Base-by-base conservation (phyloP, 805 yeast species). In the Zygosaccharomyces lentus region DNA sequence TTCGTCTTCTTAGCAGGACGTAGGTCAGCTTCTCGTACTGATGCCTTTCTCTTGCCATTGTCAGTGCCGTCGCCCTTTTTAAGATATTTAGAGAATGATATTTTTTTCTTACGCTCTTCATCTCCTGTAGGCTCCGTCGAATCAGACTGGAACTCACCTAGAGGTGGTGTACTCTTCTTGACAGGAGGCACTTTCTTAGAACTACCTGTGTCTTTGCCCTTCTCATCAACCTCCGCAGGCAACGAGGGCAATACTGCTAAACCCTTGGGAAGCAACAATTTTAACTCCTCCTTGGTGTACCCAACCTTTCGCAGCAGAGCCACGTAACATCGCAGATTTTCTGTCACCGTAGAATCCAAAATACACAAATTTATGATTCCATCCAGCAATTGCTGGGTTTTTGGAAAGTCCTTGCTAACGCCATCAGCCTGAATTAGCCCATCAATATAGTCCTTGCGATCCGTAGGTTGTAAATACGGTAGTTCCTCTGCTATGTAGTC, bases 51-150 rank as follows among this genome's bases (percentile, higher is more conserved):
- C 41, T 61, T 62, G 7, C 43, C 48, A 13, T 38, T 46, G 2
- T 49, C 58, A 38, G 51, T 52, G 6, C 37, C 30, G 26, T 55
- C 61, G 17, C 62, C 64, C 46, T 61, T 64, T 26, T 64, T 64
- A 35, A 62, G 37, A 43, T 64, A 64, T 40, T 56, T 62, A 1
- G 66, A 58, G 41, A 64, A 64, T 17, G 68, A 61, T n/a, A 64
- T 62, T 45, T 63, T 63, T 43, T 64, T 64, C 47, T 61, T 61
- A 9, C 55, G 53, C n/a, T 51, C 55, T 9, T 48, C 57, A n/a
- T 57, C 60, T 2, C 29, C 36, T 6, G 38, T 9, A 12, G 30
- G 8, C 1, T 24, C 41, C 27, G 37, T 31, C 5, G 41, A 16
- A 13, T 26, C 34, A 8, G 45, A 16, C 4, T 36, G 37, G 5